Conservation (phyloP, 2,329 filamentous ascomycete genomes). For the Coniochaeta prunicola region DNA sequence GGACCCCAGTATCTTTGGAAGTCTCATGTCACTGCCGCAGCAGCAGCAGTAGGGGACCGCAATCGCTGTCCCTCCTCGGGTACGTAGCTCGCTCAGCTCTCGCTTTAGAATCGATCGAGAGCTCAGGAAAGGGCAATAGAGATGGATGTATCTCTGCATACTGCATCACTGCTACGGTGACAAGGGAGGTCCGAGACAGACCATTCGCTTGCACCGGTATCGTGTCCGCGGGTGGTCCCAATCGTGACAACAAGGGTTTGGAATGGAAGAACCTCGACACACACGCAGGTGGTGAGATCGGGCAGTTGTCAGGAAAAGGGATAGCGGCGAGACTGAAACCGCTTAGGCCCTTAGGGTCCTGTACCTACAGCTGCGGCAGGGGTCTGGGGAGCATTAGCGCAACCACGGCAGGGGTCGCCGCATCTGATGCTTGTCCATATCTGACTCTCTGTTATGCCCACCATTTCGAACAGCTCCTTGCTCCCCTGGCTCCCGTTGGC, state of each 20-base stretch:
- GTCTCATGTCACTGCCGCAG: not conserved
- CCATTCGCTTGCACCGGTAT: slow-evolving; percentile 1
- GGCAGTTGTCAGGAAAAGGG: not conserved
- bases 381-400: not conserved
- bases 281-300: not conserved
- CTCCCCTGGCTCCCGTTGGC: no score
- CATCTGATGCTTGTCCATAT: slow-evolving; percentile 1
- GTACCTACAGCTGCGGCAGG: not conserved
- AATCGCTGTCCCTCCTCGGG: not conserved
- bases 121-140: not conserved
- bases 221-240: not conserved
- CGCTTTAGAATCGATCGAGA: not conserved
- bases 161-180: not conserved
- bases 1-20: not conserved
- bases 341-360: not conserved
- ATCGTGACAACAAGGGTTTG: not conserved
- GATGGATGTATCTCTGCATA: not conserved
- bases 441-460: not conserved
- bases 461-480: not conserved
- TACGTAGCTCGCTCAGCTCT: not conserved
- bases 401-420: not conserved
- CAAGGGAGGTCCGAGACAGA: not conserved
- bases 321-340: slow-evolving; percentile 3
- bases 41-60: not conserved
- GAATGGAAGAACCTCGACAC: not conserved